Conservation (phyloP, 2,329 filamentous ascomycete species). For the Cytospora piceicola region DNA sequence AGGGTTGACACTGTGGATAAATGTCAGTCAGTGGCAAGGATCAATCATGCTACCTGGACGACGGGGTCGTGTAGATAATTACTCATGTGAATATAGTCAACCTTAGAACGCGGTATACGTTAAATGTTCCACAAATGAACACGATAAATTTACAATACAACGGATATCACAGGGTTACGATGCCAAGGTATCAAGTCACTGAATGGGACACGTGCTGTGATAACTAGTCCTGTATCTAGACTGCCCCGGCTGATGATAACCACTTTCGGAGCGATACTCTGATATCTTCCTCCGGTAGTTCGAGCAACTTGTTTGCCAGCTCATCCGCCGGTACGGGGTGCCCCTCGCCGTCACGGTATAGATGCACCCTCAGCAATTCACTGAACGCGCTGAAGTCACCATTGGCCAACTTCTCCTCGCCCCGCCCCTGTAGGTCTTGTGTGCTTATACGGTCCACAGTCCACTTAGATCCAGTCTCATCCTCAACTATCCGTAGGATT, state of each 20-base stretch:
- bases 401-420: slow-evolving; percentile 46
- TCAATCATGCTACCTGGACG: no score
- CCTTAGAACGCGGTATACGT: no score
- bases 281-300: slow-evolving; percentile 32
- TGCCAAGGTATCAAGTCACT: neutral
- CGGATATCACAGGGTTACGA: neutral
- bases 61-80: no score
- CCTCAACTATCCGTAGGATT: slow-evolving; percentile 57
- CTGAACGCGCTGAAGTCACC: slow-evolving; percentile 44
- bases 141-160: no score
- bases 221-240: neutral
- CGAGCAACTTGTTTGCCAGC: slow-evolving; percentile 37
- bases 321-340: slow-evolving; percentile 34
- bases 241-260: slow-evolving; percentile 14
- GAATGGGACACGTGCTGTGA: neutral
- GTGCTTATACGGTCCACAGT: slow-evolving; percentile 45
- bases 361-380: slow-evolving; percentile 37
- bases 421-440: slow-evolving; percentile 43
- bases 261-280: slow-evolving; percentile 27
- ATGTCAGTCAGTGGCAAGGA: no score
- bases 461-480: slow-evolving; percentile 55
- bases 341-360: slow-evolving; percentile 44
- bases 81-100: no score
- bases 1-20: no score
- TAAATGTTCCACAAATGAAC: no score